phyloP scores from a whole-genome alignment of 805 yeast species.

The Priceomyces fermenticarens region DNA sequence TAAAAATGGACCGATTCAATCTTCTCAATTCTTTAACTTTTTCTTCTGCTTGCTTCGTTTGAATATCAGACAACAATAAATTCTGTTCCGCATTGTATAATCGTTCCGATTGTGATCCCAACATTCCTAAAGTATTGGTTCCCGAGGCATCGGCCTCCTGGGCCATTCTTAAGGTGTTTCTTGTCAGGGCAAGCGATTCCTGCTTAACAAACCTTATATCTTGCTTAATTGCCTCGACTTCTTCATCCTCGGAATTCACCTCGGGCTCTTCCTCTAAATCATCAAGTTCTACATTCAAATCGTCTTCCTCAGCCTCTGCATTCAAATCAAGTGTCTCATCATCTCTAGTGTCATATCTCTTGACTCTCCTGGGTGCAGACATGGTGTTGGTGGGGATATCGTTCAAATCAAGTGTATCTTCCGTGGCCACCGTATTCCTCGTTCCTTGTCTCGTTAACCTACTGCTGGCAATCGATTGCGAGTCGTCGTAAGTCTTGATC shows the following conservation, averaged over 20 bases:
- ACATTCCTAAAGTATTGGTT: constrained; percentile 78
- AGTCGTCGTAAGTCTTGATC: background rate
- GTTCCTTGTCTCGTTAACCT: constrained; percentile 6
- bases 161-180: constrained; percentile 67
- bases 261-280: constrained; percentile 38
- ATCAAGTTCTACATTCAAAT: constrained; percentile 37
- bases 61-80: constrained; percentile 73
- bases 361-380: constrained; percentile 16
- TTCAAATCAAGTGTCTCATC: constrained; percentile 31
- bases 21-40: constrained; percentile 77
- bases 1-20: constrained; percentile 76
- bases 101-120: constrained; percentile 91
- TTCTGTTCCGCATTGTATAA: constrained; percentile 77
- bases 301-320: constrained; percentile 32
- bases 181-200: constrained; percentile 79
- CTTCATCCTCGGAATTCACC: constrained; percentile 72
- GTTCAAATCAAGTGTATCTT: constrained; percentile 32
- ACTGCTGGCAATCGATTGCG: background rate
- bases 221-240: constrained; percentile 79
- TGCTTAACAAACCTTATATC: constrained; percentile 82
- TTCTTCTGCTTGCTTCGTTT: constrained; percentile 76
- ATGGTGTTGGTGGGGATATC: constrained; percentile 32
- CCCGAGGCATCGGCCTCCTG: constrained; percentile 47
- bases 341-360: constrained; percentile 19
- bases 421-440: constrained; percentile 12